Evolutionary conservation across 257 asterid species (phyloP).

Genomic region (Coffea canephora): DNA sequence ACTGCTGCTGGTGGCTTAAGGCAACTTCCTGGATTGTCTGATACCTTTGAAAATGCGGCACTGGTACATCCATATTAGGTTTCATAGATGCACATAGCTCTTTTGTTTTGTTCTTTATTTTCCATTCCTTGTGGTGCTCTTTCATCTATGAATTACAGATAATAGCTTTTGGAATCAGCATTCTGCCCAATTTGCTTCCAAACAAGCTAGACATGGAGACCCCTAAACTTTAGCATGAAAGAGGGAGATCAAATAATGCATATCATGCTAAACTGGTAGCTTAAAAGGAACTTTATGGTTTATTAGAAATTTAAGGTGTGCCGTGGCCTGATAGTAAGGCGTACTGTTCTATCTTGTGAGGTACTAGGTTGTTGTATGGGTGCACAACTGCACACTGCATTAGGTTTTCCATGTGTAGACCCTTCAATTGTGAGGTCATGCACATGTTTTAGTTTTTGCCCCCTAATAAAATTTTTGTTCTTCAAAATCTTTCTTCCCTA

Average conservation of each 20-base stretch:
- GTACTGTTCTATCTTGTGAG: not conserved
- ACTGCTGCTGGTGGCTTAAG: slow-evolving; percentile 94
- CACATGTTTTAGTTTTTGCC: no score
- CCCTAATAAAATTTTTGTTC: no score
- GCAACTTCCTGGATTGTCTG: slow-evolving; percentile 74
- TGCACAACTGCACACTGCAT: not conserved
- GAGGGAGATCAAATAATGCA: not conserved
- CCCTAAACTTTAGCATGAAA: not conserved
- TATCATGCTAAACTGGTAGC: not conserved
- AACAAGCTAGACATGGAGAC: not conserved
- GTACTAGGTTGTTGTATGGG: not conserved
- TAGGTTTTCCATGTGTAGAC: not conserved
- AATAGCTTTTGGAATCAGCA: no score
- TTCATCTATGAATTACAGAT: not conserved
- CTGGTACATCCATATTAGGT: slow-evolving; percentile 49
- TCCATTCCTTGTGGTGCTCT: no score
- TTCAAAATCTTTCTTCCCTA: no score
- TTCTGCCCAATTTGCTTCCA: not conserved
- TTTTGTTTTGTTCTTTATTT: not conserved
- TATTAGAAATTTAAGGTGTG: not conserved
- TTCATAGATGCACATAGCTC: slow-evolving; percentile 1
- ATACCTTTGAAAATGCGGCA: slow-evolving; percentile 81
- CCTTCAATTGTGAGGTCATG: not conserved
- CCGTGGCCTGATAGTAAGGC: not conserved
- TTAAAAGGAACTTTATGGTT: not conserved